Percentiles rank a stretch among this genome's conserved stretches.
phyloP scores from a whole-genome alignment of 306 rosid species.

The Castanea mollissima region DNA sequence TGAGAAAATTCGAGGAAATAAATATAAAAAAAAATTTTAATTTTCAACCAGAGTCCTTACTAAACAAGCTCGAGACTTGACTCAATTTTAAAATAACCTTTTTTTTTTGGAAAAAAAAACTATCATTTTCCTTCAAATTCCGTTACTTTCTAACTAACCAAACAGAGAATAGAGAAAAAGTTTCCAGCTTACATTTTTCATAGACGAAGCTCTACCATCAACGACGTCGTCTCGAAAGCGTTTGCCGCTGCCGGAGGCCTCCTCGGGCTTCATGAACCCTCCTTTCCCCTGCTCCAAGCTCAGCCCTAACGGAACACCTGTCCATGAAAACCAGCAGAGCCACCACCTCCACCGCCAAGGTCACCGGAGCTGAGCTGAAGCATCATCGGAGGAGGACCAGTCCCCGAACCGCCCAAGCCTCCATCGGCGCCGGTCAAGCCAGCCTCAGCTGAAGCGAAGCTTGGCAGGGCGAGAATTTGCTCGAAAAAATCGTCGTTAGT shows the following conservation, averaged over 20 bases:
- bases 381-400: slow-evolving; percentile 55
- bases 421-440: slow-evolving; percentile 48
- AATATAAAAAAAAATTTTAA: too few relatives aligned
- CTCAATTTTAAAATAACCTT: too few relatives aligned
- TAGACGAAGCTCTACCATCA: slow-evolving; percentile 52
- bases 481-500: slow-evolving; percentile 85
- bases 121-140: not conserved
- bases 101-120: not conserved
- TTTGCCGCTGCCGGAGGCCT: slow-evolving; percentile 82
- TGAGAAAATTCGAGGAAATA: not conserved
- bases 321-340: slow-evolving; percentile 47
- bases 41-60: not conserved
- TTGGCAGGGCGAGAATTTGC: slow-evolving; percentile 78
- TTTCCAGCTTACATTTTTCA: slow-evolving; percentile 59
- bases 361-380: slow-evolving; percentile 83
- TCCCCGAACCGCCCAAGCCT: slow-evolving; percentile 38
- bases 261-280: slow-evolving; percentile 72
- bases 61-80: too few relatives aligned
- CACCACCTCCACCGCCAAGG: slow-evolving; percentile 35
- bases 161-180: slow-evolving; percentile 1
- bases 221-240: slow-evolving; percentile 70
- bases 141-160: not conserved
- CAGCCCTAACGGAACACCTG: slow-evolving; percentile 73
- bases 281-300: slow-evolving; percentile 87
- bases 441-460: slow-evolving; percentile 59